Evolutionary conservation across 192 early-diverging fungal species (phyloP), one percentile per base, ranked within the genome.

Genomic region (Coemansia sp.): DNA sequence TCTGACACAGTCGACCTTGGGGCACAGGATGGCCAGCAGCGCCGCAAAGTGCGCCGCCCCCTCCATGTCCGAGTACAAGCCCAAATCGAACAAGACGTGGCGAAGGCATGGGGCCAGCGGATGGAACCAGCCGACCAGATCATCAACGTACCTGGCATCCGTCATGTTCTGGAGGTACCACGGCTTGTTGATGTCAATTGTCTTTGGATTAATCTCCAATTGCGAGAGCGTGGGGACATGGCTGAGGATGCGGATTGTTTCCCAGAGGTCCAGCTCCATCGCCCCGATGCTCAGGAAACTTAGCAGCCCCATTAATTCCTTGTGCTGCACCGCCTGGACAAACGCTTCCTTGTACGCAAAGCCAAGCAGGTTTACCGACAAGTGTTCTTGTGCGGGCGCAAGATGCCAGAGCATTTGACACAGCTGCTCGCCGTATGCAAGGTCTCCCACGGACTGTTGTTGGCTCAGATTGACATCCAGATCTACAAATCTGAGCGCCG

Each of bases 11-110:
- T 48, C 26, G 21, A 68, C 16, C 6, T 24, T 53, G 2, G 63
- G 51, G 30, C 72, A 75, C 41, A 75, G 46, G 23, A 75, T 36
- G 1, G 62, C 66, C 44, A 75, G 58, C 23, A 52, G 62, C 2
- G 58, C 45, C 8, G 72, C 72, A 65, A 64, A 68, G 30, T 75
- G 72, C 4, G 72, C n/a, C 0, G 66, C 34, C 6, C 62, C 63
- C 1, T 65, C 63, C 62, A 75, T 68, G 18, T 68, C 62, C 1
- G 67, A 53, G 58, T 55, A 60, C 7, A 57, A 23, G 11, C 46
- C 57, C 46, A 55, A 18, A 14, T 62, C 66, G 20, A 75, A 75
- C 41, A 75, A 39, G 6, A 75, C 39, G 6, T 68, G 56, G n/a
- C 62, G 51, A 2, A 70, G 62, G 0, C 53, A 34, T 11, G 51